phyloP scores from a whole-genome alignment of 495 filamentous ascomycete genomes.

The Thozetella sp. region DNA sequence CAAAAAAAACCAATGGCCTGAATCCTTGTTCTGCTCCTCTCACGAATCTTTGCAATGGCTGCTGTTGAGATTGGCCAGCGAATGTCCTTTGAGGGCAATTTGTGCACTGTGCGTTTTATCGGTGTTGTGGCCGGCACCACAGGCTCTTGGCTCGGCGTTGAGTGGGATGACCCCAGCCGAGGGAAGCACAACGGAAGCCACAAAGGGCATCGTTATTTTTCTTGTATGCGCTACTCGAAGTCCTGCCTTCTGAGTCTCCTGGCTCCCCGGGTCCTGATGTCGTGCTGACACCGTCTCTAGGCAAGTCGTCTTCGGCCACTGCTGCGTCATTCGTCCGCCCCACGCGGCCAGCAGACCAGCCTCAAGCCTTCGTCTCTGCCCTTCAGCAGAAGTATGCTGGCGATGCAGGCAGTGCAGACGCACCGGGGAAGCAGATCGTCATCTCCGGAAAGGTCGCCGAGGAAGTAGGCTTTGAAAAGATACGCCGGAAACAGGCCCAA shows the following conservation, averaged over 20 bases:
- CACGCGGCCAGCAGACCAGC: conserved; percentile 65
- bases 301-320: conserved; percentile 63
- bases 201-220: conserved; percentile 79
- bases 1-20: neutral
- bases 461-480: conserved; percentile 96
- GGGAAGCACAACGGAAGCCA: conserved; percentile 91
- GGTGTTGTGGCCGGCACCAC: conserved; percentile 75
- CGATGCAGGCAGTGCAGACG: conserved; percentile 36
- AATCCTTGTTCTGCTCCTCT: neutral
- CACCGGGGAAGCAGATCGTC: conserved; percentile 49
- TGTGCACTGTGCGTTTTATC: conserved; percentile 85
- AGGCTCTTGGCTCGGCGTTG: conserved; percentile 89
- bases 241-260: neutral
- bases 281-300: conserved; percentile 35
- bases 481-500: conserved; percentile 74
- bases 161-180: conserved; percentile 87
- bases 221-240: conserved; percentile 55
- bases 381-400: conserved; percentile 81
- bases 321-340: conserved; percentile 88
- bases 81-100: conserved; percentile 69
- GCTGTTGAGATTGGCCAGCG: conserved; percentile 61
- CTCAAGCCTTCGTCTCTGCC: conserved; percentile 75
- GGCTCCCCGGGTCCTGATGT: neutral
- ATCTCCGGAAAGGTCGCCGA: conserved; percentile 87
- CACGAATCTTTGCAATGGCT: conserved; percentile 13